Conservation (phyloP, 2,329 filamentous ascomycete genomes). For the Aspergillus sclerotialis region DNA sequence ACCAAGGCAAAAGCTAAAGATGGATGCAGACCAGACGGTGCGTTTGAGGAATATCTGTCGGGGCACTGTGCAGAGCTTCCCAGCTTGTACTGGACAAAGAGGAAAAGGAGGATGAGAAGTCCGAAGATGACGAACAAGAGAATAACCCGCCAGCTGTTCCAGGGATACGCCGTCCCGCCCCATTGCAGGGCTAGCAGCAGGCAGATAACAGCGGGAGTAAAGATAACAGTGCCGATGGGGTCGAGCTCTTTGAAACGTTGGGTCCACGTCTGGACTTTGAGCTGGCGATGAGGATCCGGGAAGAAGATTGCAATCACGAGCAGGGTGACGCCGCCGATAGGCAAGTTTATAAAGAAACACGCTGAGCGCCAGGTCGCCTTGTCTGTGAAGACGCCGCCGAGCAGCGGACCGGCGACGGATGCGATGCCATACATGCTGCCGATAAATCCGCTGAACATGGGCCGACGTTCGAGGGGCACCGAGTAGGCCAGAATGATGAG, state of each 20-base stretch:
- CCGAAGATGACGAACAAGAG: slow-evolving; percentile 45
- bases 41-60: slow-evolving; percentile 39
- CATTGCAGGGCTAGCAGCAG: slow-evolving; percentile 44
- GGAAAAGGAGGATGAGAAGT: slow-evolving; percentile 40
- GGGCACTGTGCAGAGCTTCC: slow-evolving; percentile 41
- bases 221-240: slow-evolving; percentile 37
- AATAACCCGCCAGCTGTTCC: slow-evolving; percentile 40
- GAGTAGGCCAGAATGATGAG: slow-evolving; percentile 34
- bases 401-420: slow-evolving; percentile 34
- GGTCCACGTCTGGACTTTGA: too few relatives aligned
- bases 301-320: slow-evolving; percentile 28
- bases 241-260: slow-evolving; percentile 27
- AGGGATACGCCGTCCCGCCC: slow-evolving; percentile 39
- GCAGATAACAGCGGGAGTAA: slow-evolving; percentile 41
- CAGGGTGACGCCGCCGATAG: slow-evolving; percentile 26
- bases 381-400: slow-evolving; percentile 42
- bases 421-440: slow-evolving; percentile 39
- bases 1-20: slow-evolving; percentile 37
- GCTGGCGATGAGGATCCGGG: too few relatives aligned
- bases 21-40: slow-evolving; percentile 34
- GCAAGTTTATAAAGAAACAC: slow-evolving; percentile 38
- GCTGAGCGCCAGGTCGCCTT: slow-evolving; percentile 37
- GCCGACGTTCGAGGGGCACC: slow-evolving; percentile 32
- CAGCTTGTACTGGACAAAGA: slow-evolving; percentile 30
- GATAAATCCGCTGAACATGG: slow-evolving; percentile 34